phyloP scores from a whole-genome alignment of 108 stramenopile genomes.

The Fragilaria crotonensis region DNA sequence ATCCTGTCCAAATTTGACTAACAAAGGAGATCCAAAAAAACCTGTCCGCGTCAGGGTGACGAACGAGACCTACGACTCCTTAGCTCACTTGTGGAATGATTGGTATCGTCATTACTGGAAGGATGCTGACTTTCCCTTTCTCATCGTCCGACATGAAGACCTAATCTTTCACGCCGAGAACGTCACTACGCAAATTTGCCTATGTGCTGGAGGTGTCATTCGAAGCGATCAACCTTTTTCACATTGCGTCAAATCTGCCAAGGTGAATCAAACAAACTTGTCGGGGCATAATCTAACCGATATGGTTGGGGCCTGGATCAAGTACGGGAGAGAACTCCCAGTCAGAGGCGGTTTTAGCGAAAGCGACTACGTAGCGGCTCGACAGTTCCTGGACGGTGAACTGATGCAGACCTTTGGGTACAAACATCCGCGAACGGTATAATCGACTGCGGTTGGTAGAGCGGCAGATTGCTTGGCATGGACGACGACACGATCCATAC shows the following conservation, averaged over 20 bases:
- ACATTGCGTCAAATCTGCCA: conserved; percentile 33
- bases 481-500: no score
- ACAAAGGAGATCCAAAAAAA: neutral
- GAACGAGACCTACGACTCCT: conserved; percentile 20
- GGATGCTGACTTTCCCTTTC: conserved; percentile 48
- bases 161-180: conserved; percentile 62
- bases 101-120: conserved; percentile 54
- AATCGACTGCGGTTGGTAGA: no score
- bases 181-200: conserved; percentile 38
- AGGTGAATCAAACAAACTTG: conserved; percentile 42
- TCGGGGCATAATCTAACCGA: conserved; percentile 24
- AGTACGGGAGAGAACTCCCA: conserved; percentile 34
- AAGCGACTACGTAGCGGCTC: conserved; percentile 42
- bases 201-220: conserved; percentile 55
- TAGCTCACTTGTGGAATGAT: conserved; percentile 57
- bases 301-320: conserved; percentile 40
- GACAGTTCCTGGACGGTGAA: conserved; percentile 21
- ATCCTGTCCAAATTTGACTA: conserved; percentile 57
- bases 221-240: conserved; percentile 23
- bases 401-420: conserved; percentile 58
- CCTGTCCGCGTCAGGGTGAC: neutral
- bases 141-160: conserved; percentile 77
- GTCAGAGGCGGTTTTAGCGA: conserved; percentile 39
- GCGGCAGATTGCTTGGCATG: no score
- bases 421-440: no score